Evolutionary conservation across 2,329 filamentous ascomycete genomes (phyloP), one percentile per base, ranked within the genome.

Genomic region (Aspergillus ibericus): DNA sequence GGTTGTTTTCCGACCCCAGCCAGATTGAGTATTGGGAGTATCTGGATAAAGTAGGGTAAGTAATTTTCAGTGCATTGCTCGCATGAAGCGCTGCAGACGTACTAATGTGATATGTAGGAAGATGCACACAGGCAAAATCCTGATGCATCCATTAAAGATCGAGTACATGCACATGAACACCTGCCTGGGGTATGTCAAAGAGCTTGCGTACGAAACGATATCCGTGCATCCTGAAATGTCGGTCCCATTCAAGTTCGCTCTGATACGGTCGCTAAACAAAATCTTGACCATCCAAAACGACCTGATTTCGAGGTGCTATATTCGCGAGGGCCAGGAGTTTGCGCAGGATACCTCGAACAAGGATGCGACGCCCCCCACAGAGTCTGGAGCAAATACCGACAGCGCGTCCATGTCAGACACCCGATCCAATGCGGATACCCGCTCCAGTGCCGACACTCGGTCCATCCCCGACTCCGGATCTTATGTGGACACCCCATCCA

Each of bases 161-260:
- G 59, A 60, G 42, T 60, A 55, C 48, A 52, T 58, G 13, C 59
- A 60, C 27, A 60, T 60, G 59, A 60, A 60, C 47, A 55, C 47
- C 12, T 60, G 59, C 8, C 55, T 60, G 22, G 55, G 59, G 12
- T 60, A 58, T 25, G 16, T 60, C 10, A 54, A 60, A 27, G 44
- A 58, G 12, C 36, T 55, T 3, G 29, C 57, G 32, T 16, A 58
- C 22, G 59, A 60, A 15, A 58, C 51, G 5, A 58, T 60, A 34
- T 58, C 59, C 12, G 9, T 29, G 6, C 55, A 58, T 5, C 55
- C 59, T 3, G 59, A 60, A 2, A 58, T 60, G 55, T 29, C 59
- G 7, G 25, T 55, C 18, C 52, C 29, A 9, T 60, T 58, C 55
- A 58, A 58, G 6, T 58, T 60, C 22, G 44, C 59, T 16, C 49